A percentile compares a stretch with the other conserved stretches of the same genome.
Conservation (phyloP, 2,329 filamentous ascomycete genomes). For the Sporothrix sp. region DNA sequence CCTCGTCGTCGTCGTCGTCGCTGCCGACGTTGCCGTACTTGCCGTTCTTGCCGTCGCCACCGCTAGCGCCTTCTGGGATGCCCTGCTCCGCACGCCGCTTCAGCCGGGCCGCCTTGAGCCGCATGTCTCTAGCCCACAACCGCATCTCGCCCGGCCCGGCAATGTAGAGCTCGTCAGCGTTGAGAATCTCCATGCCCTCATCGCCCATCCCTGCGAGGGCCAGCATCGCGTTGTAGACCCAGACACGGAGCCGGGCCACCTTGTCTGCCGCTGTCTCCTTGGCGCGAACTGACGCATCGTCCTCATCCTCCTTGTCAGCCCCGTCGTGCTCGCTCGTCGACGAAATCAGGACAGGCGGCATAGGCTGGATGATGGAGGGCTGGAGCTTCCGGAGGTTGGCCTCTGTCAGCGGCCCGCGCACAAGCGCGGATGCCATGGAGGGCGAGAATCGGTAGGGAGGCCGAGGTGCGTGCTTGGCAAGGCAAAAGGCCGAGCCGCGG, state of each 20-base stretch:
- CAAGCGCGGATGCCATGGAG: not conserved
- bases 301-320: not conserved
- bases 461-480: too few relatives aligned
- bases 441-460: too few relatives aligned
- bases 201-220: slow-evolving; percentile 8
- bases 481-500: too few relatives aligned
- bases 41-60: not conserved
- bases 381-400: slow-evolving; percentile 12
- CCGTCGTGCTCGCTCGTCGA: slow-evolving; percentile 4
- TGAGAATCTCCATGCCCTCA: slow-evolving; percentile 8
- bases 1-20: not conserved
- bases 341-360: slow-evolving; percentile 14
- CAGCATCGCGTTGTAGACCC: slow-evolving; percentile 14
- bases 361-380: slow-evolving; percentile 13
- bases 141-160: slow-evolving; percentile 13
- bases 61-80: not conserved
- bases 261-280: not conserved
- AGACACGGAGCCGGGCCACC: slow-evolving; percentile 5
- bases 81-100: not conserved
- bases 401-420: slow-evolving; percentile 10
- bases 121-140: not conserved
- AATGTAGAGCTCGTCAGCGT: slow-evolving; percentile 13
- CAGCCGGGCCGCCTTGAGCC: not conserved
- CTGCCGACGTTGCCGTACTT: too few relatives aligned
- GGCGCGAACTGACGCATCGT: not conserved